These are phyloP conservation scores for Umbilicus rupestris DNA, from an alignment of 164 flowering plant species.

Conservation along the genomic window DNA sequence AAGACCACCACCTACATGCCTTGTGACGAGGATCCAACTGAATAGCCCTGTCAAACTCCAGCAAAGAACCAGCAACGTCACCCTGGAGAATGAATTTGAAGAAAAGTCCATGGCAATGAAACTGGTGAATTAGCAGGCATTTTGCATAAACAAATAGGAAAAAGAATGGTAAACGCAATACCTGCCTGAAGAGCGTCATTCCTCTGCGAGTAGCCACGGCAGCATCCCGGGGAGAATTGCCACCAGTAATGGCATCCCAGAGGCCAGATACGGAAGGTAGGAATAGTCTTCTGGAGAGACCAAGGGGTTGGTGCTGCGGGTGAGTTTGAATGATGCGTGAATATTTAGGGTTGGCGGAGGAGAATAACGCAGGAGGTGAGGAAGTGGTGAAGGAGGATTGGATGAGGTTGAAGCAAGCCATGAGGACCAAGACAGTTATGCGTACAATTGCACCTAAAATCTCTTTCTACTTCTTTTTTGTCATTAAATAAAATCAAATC, in stretches of 20 bases:
- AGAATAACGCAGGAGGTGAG: slow-evolving; percentile 14
- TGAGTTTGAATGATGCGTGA: slow-evolving; percentile 14
- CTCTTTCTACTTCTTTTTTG: no score
- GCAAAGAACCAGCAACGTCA: slow-evolving; percentile 70
- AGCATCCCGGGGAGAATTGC: slow-evolving; percentile 51
- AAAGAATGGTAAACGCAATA: slow-evolving; percentile 8
- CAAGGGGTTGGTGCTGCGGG: slow-evolving; percentile 13
- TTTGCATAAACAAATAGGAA: slow-evolving; percentile 2
- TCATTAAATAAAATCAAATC: no score
- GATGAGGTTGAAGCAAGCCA: slow-evolving; percentile 19
- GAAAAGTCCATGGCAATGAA: background rate
- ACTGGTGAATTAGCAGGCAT: background rate
- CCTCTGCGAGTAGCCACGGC: slow-evolving; percentile 52
- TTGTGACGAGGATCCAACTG: slow-evolving; percentile 87
- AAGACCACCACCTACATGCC: slow-evolving; percentile 50
- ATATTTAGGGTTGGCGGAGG: slow-evolving; percentile 12
- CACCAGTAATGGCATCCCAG: slow-evolving; percentile 78
- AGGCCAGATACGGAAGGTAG: slow-evolving; percentile 61
- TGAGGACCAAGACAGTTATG: no score
- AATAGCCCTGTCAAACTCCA: slow-evolving; percentile 75
- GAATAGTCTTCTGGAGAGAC: slow-evolving; percentile 40
- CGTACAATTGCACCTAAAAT: no score
- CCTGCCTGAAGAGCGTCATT: slow-evolving; percentile 82
- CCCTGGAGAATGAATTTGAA: slow-evolving; percentile 34
- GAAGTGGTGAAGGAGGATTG: slow-evolving; percentile 7